Evolutionary conservation across 2,329 filamentous ascomycete genomes (phyloP), one percentile per base, ranked within the genome.

Genomic region (Paraphoma sp.): DNA sequence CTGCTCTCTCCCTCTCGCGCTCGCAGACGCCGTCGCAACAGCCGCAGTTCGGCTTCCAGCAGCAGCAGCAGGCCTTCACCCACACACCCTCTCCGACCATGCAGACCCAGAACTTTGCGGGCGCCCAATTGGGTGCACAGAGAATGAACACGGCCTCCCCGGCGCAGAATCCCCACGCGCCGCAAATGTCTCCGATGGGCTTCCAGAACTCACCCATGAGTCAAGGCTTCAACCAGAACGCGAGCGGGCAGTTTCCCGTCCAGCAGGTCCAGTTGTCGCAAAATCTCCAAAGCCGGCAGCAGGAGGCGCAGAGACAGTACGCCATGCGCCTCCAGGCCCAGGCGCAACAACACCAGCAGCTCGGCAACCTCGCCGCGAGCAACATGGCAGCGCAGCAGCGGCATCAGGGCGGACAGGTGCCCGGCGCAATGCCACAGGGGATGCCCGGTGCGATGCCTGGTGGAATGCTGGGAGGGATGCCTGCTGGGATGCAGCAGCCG

Each of bases 21-120:
- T 94, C 94, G 68, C 93, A 97, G 74, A 98, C 94, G 30, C 94
- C 94, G 33, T 91, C 92, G 70, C 91, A 94, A 73, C 85, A 87
- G 60, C 84, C 85, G 50, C 78, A 76, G 49, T 76, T 73, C 49
- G 87, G 87, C 63, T 94, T 89, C 76, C 90, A 89, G 59, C 78
- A 79, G 64, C 78, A 79, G 64, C 90, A 89, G 54, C 78, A 79
- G 60, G 87, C 87, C 53, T 96, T 94, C 74, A 87, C 92, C 60
- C 93, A 97, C 79, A 97, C 92, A 40, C 94, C 94, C 10, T 98
- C 95, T 6, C 95, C 95, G 29, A 94, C 96, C 60, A 93, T 97
- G 87, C 87, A 87, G 59, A 93, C 89, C 72, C 93, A 96, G 71
- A 84, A 87, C 51, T 88, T 87, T 78, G 83, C 77, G 53, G 90